Evolutionary conservation across 169 alveolate genomes (phyloP).

Genomic region (Plasmodium relictum): DNA sequence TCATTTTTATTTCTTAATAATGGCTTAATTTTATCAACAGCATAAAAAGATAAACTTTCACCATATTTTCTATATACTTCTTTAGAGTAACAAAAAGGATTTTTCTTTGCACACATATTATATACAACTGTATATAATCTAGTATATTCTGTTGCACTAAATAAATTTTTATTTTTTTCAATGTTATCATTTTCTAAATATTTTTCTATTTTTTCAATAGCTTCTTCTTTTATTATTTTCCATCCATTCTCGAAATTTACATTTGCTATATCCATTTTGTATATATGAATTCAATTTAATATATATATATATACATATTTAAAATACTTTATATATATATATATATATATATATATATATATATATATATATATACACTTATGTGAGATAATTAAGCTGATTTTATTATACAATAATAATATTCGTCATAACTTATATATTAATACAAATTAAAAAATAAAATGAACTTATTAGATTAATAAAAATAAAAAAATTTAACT

Average conservation of each 20-base stretch:
- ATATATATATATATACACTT: background rate
- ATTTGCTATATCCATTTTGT: conserved; percentile 47
- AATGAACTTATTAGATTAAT: background rate
- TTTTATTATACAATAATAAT: background rate
- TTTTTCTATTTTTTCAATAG: conserved; percentile 68
- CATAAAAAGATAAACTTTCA: conserved; percentile 55
- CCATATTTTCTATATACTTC: conserved; percentile 76
- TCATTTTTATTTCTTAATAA: conserved; percentile 23
- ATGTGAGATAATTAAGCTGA: background rate
- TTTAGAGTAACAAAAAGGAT: conserved; percentile 73
- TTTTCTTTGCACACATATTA: conserved; percentile 80
- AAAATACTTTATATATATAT: background rate
- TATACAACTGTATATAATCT: conserved; percentile 80
- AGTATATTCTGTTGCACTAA: conserved; percentile 80
- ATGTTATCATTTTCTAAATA: conserved; percentile 43
- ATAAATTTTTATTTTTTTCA: conserved; percentile 56
- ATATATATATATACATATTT: background rate
- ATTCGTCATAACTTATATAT: background rate
- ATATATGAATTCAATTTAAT: conserved; percentile 2
- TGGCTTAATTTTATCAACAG: conserved; percentile 63
- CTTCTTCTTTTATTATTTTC: conserved; percentile 72
- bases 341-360: background rate
- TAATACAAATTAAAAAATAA: background rate
- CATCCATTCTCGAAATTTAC: conserved; percentile 65
- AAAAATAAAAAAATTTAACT: background rate